Base-by-base conservation (phyloP, 192 early-diverging fungal species). In the Backusella morwellensis region DNA sequence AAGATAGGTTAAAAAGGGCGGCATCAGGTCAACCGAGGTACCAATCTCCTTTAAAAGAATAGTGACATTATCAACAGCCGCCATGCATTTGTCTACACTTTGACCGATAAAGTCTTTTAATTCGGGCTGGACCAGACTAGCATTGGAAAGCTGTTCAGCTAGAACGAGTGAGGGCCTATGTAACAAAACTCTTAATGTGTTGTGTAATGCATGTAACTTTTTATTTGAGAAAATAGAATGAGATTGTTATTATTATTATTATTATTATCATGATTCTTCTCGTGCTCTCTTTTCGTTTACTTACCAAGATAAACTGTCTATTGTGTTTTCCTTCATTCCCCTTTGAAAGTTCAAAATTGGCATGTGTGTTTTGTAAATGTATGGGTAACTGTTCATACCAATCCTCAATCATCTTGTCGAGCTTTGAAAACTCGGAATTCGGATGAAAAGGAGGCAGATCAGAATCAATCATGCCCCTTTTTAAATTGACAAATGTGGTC, bases 1-100 rank as follows among this genome's bases (percentile, higher is more conserved):
- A 15, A 84, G 80, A 47, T 89, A 89, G 1, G 84, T 66, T 35
- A 84, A 78, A 63, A 85, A 89, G 2, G 86, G 81, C 6, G 84
- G 84, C 63, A 85, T 81, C 19, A 80, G 50, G 26, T 78, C 68
- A 3, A 76, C 59, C 6, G 76, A 63, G 9, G 72, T 40, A 29
- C 78, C 56, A 32, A 88, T 74, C 63, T 75, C 83, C 19, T 82
- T 74, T 8, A 86, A 74, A 1, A 88, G 76, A 23, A 81, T 72
- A 9, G 85, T 83, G 8, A 85, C 81, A 42, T 69, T 80, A 38
- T 82, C 80, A 6, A 85, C 86, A 32, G 86, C 84, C 4, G 71
- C 41, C 38, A 78, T 34, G 72, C 88, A 89, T 34, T 75, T 80
- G 0, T 78, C 73, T 1, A 75, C 77, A 14, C 87, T 88, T 19